Evolutionary conservation across 257 asterid genomes (phyloP).

Genomic region (Pogostemon cablin): DNA sequence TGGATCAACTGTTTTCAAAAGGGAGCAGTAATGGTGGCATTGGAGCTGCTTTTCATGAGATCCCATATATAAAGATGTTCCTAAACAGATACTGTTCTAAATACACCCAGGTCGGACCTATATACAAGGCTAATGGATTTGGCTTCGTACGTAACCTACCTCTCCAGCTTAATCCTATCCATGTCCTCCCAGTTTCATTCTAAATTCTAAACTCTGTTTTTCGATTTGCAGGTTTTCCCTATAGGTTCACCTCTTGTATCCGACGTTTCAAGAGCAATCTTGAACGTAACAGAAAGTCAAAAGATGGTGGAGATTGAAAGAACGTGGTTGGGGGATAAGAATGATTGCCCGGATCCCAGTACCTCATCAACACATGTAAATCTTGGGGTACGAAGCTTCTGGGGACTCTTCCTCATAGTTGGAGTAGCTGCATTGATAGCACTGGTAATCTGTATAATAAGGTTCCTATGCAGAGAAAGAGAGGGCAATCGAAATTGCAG

Average conservation of each 20-base stretch:
- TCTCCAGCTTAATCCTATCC: neutral
- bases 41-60: conserved; percentile 46
- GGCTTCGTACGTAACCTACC: conserved; percentile 49
- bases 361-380: conserved; percentile 14
- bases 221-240: conserved; percentile 45
- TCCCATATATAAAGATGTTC: conserved; percentile 49
- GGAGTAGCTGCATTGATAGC: conserved; percentile 38
- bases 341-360: conserved; percentile 29
- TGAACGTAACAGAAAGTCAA: conserved; percentile 40
- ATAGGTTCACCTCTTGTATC: conserved; percentile 48
- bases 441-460: conserved; percentile 24
- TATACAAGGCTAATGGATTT: conserved; percentile 52
- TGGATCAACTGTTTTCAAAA: conserved; percentile 34
- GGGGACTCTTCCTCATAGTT: conserved; percentile 48
- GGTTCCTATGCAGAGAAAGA: conserved; percentile 36
- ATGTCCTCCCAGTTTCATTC: neutral
- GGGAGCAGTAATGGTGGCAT: conserved; percentile 43
- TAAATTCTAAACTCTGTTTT: neutral
- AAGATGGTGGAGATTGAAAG: conserved; percentile 38
- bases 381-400: conserved; percentile 43
- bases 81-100: conserved; percentile 42
- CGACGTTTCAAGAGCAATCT: conserved; percentile 52
- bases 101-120: conserved; percentile 48
- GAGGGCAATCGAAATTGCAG: conserved; percentile 2
- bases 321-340: conserved; percentile 35